phyloP scores from a whole-genome alignment of 495 filamentous ascomycete species.

The Neurospora terricola region DNA sequence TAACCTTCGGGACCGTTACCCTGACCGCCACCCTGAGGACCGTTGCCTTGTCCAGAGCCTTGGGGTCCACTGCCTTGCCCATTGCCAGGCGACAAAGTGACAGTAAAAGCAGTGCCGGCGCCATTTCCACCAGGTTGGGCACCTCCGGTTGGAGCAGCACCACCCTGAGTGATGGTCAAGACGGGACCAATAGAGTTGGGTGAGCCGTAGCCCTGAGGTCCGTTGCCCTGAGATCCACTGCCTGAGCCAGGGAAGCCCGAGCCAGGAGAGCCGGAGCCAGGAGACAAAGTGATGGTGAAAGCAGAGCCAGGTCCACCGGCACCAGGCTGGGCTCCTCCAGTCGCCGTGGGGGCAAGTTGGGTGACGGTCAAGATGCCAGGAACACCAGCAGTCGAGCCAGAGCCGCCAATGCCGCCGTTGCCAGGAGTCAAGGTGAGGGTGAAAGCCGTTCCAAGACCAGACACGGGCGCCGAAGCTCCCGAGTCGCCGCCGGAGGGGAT shows the following conservation, averaged over 20 bases:
- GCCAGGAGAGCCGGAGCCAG: neutral
- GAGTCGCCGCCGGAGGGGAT: neutral
- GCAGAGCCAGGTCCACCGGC: neutral
- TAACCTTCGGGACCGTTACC: neutral
- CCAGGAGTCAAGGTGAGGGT: neutral
- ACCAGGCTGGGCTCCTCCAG: neutral
- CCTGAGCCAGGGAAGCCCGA: neutral
- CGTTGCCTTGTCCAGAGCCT: neutral
- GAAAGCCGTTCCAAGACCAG: neutral
- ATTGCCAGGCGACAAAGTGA: neutral
- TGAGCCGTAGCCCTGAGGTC: neutral
- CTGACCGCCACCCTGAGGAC: neutral
- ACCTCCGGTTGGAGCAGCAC: neutral
- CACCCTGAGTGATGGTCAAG: conserved; percentile 1
- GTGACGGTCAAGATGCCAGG: neutral
- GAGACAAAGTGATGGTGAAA: neutral
- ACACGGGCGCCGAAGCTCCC: neutral
- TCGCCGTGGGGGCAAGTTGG: neutral
- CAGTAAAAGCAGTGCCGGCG: neutral
- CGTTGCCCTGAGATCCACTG: neutral
- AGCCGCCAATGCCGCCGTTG: neutral
- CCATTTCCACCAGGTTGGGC: neutral
- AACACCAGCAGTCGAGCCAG: neutral
- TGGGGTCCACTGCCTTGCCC: neutral
- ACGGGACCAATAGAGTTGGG: neutral